Evolutionary conservation across 257 asterid species (phyloP), one percentile per base, ranked within the genome.

Genomic region (Capsicum baccatum): DNA sequence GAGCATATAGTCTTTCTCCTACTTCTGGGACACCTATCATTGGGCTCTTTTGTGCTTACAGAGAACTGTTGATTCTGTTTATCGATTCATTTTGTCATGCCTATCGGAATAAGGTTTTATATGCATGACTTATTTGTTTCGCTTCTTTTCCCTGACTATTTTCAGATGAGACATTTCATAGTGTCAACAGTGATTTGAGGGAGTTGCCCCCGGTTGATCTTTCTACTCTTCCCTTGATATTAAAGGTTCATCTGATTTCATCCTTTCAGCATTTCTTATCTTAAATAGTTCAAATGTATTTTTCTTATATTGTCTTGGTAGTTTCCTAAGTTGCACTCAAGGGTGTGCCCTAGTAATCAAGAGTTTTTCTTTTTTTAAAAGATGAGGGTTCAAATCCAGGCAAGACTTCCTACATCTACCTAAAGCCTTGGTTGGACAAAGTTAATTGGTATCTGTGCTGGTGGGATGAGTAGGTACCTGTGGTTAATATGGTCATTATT

Each of bases 191-290:
- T 85, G 98, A 95, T 87, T 83, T 97, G 91, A 91, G 94, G 91
- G 97, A 97, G 92, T 92, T 97, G 91, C 99, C 99, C 79, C 92
- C 97, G 50, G 97, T 97, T 85, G 99, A 94, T 88, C 86, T 97
- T 83, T 90, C 99, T 70, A 87, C 95, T 54, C 96, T 97, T 74
- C 96, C 97, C 58, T 86, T 89, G 93, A 94, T 95, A 88, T 97
- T 95, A 39, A 94, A 97, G 99, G 99, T 96, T 86, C 87, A 82
- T 68, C 79, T 69, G 70, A 48, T 83, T 26, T 64, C 63, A n/a
- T 62, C 19, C 35, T 78, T n/a, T 76, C 60, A 44, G 16, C 35
- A 37, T 83, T 37, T 79, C n/a, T 87, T 73, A 82, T 63, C 85
- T 47, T 55, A 78, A 78, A 76, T 50, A 26, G 63, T 76, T 76